Base-by-base conservation (phyloP, 169 alveolate species). In the Theileria sp. region DNA sequence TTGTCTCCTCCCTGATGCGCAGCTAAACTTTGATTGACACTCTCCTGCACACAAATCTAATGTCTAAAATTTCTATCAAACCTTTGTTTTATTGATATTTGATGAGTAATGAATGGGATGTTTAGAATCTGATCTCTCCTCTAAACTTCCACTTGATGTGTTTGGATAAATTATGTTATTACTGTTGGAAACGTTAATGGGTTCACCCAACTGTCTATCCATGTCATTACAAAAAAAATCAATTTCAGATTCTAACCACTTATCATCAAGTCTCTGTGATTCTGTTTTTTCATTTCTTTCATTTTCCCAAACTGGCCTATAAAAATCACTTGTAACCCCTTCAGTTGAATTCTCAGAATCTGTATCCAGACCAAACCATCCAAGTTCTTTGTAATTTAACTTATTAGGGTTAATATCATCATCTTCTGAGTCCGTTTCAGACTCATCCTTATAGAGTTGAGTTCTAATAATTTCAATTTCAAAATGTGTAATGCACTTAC, bases 191-290 rank as follows among this genome's bases (percentile, higher is more conserved):
- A 23, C 21, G 13, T 64, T 64, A 38, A 23, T 15, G 28, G 38
- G 32, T 64, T 30, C 49, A 64, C 72, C 72, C 72, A 64, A 64
- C 72, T 30, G 72, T 44, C 54, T 44, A 44, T 44, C 54, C 17
- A 44, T 44, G 54, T 7, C 54, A 44, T 44, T 44, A 44, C 54
- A 44, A 44, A 44, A 44, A 44, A 15, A 44, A 0, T 44, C 17
- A 13, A 44, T 44, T 44, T 44, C 54, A 44, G 54, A 44, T 44
- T 44, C 54, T 44, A 44, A 13, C 54, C 54, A 44, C 54, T 44
- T 13, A 10, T 13, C 17, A 44, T 44, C 17, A 1, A 13, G 12
- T 8, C 3, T 44, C 15, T 44, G 54, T 7, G 54, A 44, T 44
- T 44, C 54, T 15, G 54, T 44, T 44, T 44, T 44, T 44, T 44